phyloP scores from a whole-genome alignment of 2,329 filamentous ascomycete genomes.

The Trichoderma oligosporum region DNA sequence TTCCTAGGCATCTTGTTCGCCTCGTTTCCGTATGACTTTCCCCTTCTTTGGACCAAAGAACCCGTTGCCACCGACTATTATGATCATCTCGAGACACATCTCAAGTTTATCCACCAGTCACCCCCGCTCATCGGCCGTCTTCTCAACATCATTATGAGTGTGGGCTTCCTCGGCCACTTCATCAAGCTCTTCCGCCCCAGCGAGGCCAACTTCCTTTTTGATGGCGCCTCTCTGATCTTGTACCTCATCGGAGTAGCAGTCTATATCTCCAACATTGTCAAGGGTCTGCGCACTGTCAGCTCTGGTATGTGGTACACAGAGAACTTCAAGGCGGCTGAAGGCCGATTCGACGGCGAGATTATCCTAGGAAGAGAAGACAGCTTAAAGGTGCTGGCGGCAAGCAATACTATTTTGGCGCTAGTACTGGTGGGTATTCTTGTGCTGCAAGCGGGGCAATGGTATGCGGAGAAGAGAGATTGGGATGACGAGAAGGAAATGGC shows the following conservation, averaged over 20 bases:
- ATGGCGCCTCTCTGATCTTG: constrained; percentile 73
- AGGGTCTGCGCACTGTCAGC: constrained; percentile 81
- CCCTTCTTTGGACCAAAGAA: constrained; percentile 74
- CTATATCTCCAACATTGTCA: constrained; percentile 94
- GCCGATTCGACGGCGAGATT: constrained; percentile 55
- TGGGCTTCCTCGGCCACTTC: constrained; percentile 84
- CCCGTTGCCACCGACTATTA: constrained; percentile 66
- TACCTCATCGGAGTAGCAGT: constrained; percentile 87
- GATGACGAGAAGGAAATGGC: constrained; percentile 70
- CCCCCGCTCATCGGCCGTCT: constrained; percentile 90
- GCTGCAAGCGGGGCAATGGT: constrained; percentile 96
- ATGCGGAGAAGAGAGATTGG: constrained; percentile 88
- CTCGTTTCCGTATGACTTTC: constrained; percentile 92
- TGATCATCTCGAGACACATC: constrained; percentile 81
- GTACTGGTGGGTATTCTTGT: constrained; percentile 89
- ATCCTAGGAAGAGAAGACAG: constrained; percentile 81
- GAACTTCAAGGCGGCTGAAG: constrained; percentile 38
- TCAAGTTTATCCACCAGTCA: constrained; percentile 85
- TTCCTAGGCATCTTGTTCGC: constrained; percentile 98
- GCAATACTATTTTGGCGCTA: constrained; percentile 92
- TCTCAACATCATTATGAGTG: constrained; percentile 85
- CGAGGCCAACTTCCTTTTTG: constrained; percentile 95
- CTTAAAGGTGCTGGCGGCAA: constrained; percentile 84
- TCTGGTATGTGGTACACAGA: constrained; percentile 58
- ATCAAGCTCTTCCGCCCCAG: constrained; percentile 91